phyloP scores from a whole-genome alignment of 257 asterid genomes.

The Plantago ovata region DNA sequence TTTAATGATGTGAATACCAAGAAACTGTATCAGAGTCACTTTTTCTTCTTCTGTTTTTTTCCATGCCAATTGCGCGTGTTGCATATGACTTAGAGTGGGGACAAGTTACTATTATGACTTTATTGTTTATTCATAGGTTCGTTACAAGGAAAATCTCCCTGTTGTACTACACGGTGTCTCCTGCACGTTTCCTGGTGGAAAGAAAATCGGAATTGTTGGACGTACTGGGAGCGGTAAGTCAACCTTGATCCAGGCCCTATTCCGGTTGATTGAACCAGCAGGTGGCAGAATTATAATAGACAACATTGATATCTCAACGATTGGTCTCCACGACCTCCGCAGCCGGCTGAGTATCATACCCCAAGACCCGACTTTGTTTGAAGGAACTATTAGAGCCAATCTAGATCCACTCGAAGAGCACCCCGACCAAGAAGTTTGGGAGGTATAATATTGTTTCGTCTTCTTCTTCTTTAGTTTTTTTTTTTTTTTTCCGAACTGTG shows the following conservation, averaged over 20 bases:
- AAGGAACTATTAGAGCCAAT: conserved; percentile 92
- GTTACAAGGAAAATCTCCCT: conserved; percentile 95
- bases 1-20: no score
- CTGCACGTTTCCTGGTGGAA: conserved; percentile 91
- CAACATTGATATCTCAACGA: conserved; percentile 66
- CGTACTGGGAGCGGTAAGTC: conserved; percentile 99
- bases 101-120: not conserved
- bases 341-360: conserved; percentile 90
- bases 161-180: conserved; percentile 91
- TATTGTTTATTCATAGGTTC: conserved; percentile 38
- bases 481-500: no score
- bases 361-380: conserved; percentile 94
- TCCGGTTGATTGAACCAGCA: conserved; percentile 87
- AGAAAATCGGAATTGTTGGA: conserved; percentile 94
- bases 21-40: no score
- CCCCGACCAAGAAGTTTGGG: conserved; percentile 82
- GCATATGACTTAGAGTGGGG: no score
- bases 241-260: conserved; percentile 92
- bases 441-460: no score
- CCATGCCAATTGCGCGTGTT: no score
- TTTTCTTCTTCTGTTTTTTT: no score
- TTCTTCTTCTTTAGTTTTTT: no score
- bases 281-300: conserved; percentile 87
- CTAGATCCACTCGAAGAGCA: conserved; percentile 93
- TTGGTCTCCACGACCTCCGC: conserved; percentile 96